phyloP scores from a whole-genome alignment of 176 grass and related monocot species.

The Triticum urartu region DNA sequence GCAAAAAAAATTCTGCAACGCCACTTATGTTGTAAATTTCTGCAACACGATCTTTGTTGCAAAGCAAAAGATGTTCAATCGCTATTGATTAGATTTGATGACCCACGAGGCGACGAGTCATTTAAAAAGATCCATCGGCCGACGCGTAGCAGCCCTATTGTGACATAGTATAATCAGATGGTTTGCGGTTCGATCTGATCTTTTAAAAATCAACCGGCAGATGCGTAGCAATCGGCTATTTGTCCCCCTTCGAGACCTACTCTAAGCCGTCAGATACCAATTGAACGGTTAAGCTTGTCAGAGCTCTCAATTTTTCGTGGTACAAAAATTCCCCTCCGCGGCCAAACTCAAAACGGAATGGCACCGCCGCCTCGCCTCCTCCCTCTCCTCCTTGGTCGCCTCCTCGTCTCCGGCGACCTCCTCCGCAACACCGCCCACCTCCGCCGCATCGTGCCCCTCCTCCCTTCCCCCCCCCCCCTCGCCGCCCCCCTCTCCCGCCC shows the following conservation, averaged over 20 bases:
- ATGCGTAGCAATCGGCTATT: too few relatives aligned
- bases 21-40: too few relatives aligned
- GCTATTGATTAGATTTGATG: too few relatives aligned
- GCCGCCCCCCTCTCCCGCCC: slow-evolving; percentile 37
- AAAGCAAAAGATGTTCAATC: too few relatives aligned
- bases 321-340: background rate
- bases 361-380: slow-evolving; percentile 36
- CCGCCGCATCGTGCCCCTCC: slow-evolving; percentile 40
- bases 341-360: slow-evolving; percentile 1
- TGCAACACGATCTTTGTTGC: too few relatives aligned
- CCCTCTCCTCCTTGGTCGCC: slow-evolving; percentile 42
- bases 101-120: too few relatives aligned
- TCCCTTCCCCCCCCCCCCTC: slow-evolving; percentile 47
- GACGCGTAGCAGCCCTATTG: too few relatives aligned
- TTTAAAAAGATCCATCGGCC: too few relatives aligned
- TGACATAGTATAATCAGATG: too few relatives aligned
- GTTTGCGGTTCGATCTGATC: too few relatives aligned
- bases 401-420: slow-evolving; percentile 49
- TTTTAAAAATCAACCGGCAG: too few relatives aligned
- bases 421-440: slow-evolving; percentile 25
- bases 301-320: background rate
- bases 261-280: background rate
- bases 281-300: background rate
- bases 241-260: background rate
- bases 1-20: too few relatives aligned